These are phyloP conservation scores for Fistulinella prunicolor DNA, from an alignment of 768 basidiomycete genomes.

Conservation along the genomic window DNA sequence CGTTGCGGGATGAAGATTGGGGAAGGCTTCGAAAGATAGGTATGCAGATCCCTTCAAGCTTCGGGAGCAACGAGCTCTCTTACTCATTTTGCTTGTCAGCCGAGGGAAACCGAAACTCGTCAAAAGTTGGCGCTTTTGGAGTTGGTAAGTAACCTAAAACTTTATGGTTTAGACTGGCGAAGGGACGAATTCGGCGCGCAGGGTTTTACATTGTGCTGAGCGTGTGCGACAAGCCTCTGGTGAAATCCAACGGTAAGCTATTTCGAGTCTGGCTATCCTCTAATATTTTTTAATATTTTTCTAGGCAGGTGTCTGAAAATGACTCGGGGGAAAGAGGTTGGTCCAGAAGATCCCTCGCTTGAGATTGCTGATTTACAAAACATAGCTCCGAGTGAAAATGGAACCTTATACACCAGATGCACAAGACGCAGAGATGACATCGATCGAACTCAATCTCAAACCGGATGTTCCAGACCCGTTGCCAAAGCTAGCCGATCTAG, in stretches of 20 bases:
- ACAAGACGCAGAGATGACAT: not conserved
- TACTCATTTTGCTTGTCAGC: slow-evolving; percentile 1
- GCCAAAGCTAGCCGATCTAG: slow-evolving; percentile 44
- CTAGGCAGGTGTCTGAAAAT: too few relatives aligned
- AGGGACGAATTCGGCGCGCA: not conserved
- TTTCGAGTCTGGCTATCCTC: too few relatives aligned
- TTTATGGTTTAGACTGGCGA: not conserved
- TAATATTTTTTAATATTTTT: too few relatives aligned
- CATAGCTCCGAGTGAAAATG: slow-evolving; percentile 35
- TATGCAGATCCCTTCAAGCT: slow-evolving; percentile 1
- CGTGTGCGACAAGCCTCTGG: slow-evolving; percentile 14
- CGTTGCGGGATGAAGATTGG: too few relatives aligned
- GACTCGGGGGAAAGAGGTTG: too few relatives aligned
- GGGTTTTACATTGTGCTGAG: slow-evolving; percentile 19
- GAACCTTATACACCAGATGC: slow-evolving; percentile 1
- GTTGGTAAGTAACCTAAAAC: slow-evolving; percentile 5
- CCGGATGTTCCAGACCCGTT: slow-evolving; percentile 39
- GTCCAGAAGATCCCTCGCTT: too few relatives aligned
- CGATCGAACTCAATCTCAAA: not conserved
- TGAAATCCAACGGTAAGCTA: slow-evolving; percentile 7
- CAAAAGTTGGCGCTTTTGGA: slow-evolving; percentile 17
- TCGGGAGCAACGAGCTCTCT: not conserved
- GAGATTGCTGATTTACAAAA: slow-evolving; percentile 1
- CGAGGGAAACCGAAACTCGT: slow-evolving; percentile 6
- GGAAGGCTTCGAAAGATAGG: too few relatives aligned